Percentiles rank a stretch among this genome's conserved stretches.
Evolutionary conservation across 805 yeast genomes (phyloP).

Genomic region (Hanseniaspora pseudoguilliermondii): DNA sequence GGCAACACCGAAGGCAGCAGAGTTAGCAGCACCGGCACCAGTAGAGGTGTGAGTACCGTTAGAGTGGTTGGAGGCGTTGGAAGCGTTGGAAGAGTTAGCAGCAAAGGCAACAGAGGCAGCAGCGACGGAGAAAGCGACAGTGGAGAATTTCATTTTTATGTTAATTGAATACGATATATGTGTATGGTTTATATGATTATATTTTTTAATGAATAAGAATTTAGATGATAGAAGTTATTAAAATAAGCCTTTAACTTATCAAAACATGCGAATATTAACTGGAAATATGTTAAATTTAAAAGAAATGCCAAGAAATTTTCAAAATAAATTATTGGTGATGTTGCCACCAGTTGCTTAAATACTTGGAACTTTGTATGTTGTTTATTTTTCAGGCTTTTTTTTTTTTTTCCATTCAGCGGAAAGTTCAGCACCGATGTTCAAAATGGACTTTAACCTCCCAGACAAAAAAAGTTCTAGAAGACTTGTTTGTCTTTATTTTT

Average conservation of each 20-base stretch:
- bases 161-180: neutral
- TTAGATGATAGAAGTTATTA: too few species aligned
- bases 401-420: neutral
- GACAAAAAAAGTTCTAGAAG: too few species aligned
- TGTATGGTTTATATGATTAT: neutral
- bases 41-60: conserved; percentile 32
- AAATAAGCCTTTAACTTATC: too few species aligned
- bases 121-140: conserved; percentile 56
- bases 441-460: too few species aligned
- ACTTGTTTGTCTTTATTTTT: too few species aligned
- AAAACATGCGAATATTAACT: too few species aligned
- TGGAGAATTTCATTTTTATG: conserved; percentile 56
- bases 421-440: too few species aligned
- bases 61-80: conserved; percentile 36
- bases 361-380: neutral
- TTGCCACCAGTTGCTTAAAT: neutral
- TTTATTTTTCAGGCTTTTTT: neutral
- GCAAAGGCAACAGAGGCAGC: conserved; percentile 60
- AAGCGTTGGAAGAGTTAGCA: conserved; percentile 34
- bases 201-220: neutral
- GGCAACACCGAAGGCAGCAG: conserved; percentile 55
- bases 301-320: neutral
- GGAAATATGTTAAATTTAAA: too few species aligned
- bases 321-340: neutral
- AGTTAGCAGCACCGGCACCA: conserved; percentile 40